These are phyloP conservation scores for Serendipita sp. DNA, from an alignment of 768 basidiomycete genomes.

Conservation along the genomic window DNA sequence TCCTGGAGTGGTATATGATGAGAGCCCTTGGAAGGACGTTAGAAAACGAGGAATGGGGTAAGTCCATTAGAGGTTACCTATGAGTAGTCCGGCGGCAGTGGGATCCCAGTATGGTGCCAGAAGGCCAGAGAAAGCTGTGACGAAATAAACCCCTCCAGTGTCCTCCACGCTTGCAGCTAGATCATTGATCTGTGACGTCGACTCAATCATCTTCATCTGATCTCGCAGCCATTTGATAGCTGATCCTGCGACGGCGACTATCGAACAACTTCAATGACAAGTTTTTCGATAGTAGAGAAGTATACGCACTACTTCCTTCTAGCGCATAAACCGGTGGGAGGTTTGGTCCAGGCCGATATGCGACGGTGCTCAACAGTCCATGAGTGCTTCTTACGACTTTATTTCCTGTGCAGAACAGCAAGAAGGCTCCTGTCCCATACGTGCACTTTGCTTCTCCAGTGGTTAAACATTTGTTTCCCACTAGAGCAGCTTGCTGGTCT, in stretches of 20 bases:
- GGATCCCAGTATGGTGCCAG: slow-evolving; percentile 98
- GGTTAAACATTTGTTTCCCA: slow-evolving; percentile 90
- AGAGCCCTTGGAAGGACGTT: slow-evolving; percentile 34
- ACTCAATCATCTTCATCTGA: slow-evolving; percentile 65
- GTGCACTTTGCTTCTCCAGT: slow-evolving; percentile 95
- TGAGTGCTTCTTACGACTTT: slow-evolving; percentile 75
- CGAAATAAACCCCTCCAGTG: slow-evolving; percentile 88
- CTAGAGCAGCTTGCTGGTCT: slow-evolving; percentile 94
- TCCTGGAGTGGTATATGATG: slow-evolving; percentile 76
- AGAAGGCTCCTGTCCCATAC: slow-evolving; percentile 88
- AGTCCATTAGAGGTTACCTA: slow-evolving; percentile 32
- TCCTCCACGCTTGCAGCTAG: slow-evolving; percentile 62
- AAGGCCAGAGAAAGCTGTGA: slow-evolving; percentile 90
- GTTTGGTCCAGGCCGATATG: slow-evolving; percentile 70
- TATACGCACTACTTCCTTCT: slow-evolving; percentile 80
- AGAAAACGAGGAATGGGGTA: neutral
- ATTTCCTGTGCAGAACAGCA: slow-evolving; percentile 84
- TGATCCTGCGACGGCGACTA: slow-evolving; percentile 87
- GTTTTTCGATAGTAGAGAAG: neutral
- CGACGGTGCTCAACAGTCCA: slow-evolving; percentile 85
- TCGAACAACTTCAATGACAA: neutral
- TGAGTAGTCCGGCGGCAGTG: slow-evolving; percentile 70
- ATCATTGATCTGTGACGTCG: slow-evolving; percentile 69
- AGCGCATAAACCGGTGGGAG: slow-evolving; percentile 78
- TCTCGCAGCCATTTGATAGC: slow-evolving; percentile 95